Evolutionary conservation across 192 early-diverging fungal genomes (phyloP), one percentile per base, ranked within the genome.

Genomic region (Haplosporangium gracile): DNA sequence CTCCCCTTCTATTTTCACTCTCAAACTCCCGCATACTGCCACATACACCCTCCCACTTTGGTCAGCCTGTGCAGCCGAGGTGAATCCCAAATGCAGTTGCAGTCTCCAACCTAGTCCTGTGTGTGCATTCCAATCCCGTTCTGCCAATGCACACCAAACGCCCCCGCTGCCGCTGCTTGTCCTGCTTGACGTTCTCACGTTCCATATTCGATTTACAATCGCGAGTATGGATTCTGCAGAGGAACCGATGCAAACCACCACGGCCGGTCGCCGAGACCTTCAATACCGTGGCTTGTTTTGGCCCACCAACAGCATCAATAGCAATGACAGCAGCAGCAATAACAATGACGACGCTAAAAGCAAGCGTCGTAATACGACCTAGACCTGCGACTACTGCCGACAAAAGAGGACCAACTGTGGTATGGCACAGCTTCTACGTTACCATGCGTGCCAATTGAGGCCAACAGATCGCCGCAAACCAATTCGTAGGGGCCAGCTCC

Each of bases 381-480:
- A 75, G 15, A 53, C 74, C 32, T 75, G 74, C 29, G 74, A 75
- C 34, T 57, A 57, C n/a, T 75, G 74, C 53, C 74, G 74, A 0
- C 39, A 47, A 42, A 75, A 75, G 43, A 42, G 74, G 74, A 60
- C 74, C 16, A 51, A 57, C 5, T 75, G 74, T 47, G 74, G 74
- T 75, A 75, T 36, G 72, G 16, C n/a, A 15, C 20, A 2, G 40
- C 42, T 40, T 70, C 15, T 70, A 22, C 22, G 5, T 70, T 24
- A 10, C 24, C 13, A 42, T 40, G 34, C 13, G 20, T 34, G 38
- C 69, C 20, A 70, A 42, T 40, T 24, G 6, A 8, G 24, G 38
- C 15, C n/a, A 32, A 39, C 2, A 0, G 16, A 16, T 0, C 42
- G 20, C 16, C 18, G 34, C 39, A 38, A 22, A 29, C 11, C 11